Percentiles rank a stretch among this genome's conserved stretches.
phyloP scores from a whole-genome alignment of 371 early-diverging fungal genomes.

The Syncephalis plumigaleata region DNA sequence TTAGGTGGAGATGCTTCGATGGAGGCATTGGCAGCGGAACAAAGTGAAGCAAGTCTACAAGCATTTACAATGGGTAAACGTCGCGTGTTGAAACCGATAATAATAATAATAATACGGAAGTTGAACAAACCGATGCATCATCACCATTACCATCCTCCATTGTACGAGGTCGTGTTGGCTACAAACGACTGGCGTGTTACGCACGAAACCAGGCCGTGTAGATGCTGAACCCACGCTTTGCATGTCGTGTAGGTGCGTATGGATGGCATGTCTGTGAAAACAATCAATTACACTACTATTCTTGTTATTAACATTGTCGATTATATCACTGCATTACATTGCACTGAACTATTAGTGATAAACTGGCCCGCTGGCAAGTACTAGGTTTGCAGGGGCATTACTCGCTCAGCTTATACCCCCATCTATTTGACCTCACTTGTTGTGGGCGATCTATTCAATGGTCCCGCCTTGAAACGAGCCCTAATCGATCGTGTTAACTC shows the following conservation, averaged over 20 bases:
- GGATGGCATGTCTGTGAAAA: too few species aligned
- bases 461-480: constrained; percentile 35
- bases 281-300: not conserved
- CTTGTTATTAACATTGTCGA: too few species aligned
- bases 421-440: constrained; percentile 45
- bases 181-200: constrained; percentile 28
- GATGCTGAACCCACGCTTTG: constrained; percentile 61
- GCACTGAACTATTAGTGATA: constrained; percentile 37
- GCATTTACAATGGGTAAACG: constrained; percentile 6
- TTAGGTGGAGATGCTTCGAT: constrained; percentile 68
- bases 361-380: constrained; percentile 70
- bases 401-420: constrained; percentile 33
- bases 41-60: constrained; percentile 19
- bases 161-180: constrained; percentile 41
- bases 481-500: constrained; percentile 22
- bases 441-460: constrained; percentile 47
- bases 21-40: constrained; percentile 25
- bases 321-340: too few species aligned
- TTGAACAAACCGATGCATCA: not conserved
- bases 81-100: not conserved
- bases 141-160: constrained; percentile 7
- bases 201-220: constrained; percentile 66
- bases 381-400: constrained; percentile 57
- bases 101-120: not conserved
- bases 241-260: constrained; percentile 65